phyloP scores from a whole-genome alignment of 2,329 filamentous ascomycete genomes.

The Alternaria solani region DNA sequence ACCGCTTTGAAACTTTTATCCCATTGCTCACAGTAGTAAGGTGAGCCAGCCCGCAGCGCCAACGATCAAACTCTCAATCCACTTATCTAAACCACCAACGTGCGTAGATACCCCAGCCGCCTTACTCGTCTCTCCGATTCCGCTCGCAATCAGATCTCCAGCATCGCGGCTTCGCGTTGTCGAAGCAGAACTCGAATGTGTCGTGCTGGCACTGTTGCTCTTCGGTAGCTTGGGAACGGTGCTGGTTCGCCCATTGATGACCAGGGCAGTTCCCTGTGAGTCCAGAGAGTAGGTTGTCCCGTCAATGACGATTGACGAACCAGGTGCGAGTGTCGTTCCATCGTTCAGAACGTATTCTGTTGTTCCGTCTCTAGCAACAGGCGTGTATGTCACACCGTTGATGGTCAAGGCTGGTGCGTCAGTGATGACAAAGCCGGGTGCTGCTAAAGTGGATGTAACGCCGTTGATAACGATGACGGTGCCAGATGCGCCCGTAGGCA shows the following conservation, averaged over 20 bases:
- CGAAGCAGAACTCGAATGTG: slow-evolving; percentile 16
- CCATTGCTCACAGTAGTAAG: slow-evolving; percentile 30
- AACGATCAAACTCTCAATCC: slow-evolving; percentile 36
- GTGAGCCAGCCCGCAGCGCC: slow-evolving; percentile 41
- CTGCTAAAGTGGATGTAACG: slow-evolving; percentile 32
- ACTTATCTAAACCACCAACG: slow-evolving; percentile 30
- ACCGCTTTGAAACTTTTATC: background rate
- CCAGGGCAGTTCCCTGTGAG: slow-evolving; percentile 34
- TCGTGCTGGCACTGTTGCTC: slow-evolving; percentile 39
- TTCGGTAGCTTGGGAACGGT: slow-evolving; percentile 33
- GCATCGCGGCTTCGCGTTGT: slow-evolving; percentile 16
- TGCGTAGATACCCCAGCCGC: slow-evolving; percentile 15
- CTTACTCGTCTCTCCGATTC: slow-evolving; percentile 32
- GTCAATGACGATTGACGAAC: slow-evolving; percentile 31
- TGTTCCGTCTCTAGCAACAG: slow-evolving; percentile 35
- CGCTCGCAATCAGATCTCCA: slow-evolving; percentile 39
- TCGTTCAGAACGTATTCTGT: slow-evolving; percentile 30
- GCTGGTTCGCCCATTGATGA: slow-evolving; percentile 46
- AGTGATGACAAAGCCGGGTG: slow-evolving; percentile 18
- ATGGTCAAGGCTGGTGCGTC: slow-evolving; percentile 36
- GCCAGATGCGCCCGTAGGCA: slow-evolving; percentile 35
- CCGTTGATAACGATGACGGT: slow-evolving; percentile 40
- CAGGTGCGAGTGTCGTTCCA: slow-evolving; percentile 35
- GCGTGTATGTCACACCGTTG: slow-evolving; percentile 37
- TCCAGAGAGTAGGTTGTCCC: slow-evolving; percentile 44